Conservation (phyloP, 192 early-diverging fungal genomes). For the Funneliformis mosseae region DNA sequence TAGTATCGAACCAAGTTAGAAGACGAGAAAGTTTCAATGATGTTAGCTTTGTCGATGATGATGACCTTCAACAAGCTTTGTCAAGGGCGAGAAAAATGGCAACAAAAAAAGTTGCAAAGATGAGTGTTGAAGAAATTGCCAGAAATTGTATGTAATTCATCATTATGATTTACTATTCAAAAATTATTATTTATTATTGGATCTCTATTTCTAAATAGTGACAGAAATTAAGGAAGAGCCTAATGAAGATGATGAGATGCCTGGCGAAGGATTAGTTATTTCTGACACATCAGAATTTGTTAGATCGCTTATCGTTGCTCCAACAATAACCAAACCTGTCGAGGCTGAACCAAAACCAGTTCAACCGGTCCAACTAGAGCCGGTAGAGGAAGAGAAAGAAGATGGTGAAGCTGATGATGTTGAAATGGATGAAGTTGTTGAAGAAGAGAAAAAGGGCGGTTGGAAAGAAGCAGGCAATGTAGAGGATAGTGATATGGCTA, state of each 20-base stretch:
- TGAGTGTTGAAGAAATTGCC: slow-evolving; percentile 66
- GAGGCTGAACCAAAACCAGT: neutral
- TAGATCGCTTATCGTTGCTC: slow-evolving; percentile 52
- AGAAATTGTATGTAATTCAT: slow-evolving; percentile 45
- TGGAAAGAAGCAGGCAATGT: slow-evolving; percentile 26
- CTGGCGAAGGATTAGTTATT: slow-evolving; percentile 61
- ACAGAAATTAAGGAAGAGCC: slow-evolving; percentile 40
- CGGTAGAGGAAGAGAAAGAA: slow-evolving; percentile 34
- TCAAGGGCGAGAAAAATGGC: slow-evolving; percentile 69
- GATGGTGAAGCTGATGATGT: slow-evolving; percentile 33
- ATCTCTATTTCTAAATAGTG: slow-evolving; percentile 29
- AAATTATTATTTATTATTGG: neutral
- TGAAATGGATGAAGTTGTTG: slow-evolving; percentile 35
- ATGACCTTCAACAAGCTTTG: slow-evolving; percentile 88
- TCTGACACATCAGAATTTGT: slow-evolving; percentile 92
- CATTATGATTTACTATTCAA: neutral
- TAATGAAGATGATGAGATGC: slow-evolving; percentile 48
- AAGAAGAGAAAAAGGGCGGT: slow-evolving; percentile 35
- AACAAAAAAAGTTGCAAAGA: slow-evolving; percentile 52
- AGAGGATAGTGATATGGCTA: slow-evolving; percentile 31
- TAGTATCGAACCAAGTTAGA: neutral
- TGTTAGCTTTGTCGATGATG: slow-evolving; percentile 92
- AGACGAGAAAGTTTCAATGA: slow-evolving; percentile 33
- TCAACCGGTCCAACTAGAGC: slow-evolving; percentile 35
- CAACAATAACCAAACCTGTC: slow-evolving; percentile 35